phyloP scores from a whole-genome alignment of 2,329 filamentous ascomycete genomes.

The Dactylellina drechsleri region DNA sequence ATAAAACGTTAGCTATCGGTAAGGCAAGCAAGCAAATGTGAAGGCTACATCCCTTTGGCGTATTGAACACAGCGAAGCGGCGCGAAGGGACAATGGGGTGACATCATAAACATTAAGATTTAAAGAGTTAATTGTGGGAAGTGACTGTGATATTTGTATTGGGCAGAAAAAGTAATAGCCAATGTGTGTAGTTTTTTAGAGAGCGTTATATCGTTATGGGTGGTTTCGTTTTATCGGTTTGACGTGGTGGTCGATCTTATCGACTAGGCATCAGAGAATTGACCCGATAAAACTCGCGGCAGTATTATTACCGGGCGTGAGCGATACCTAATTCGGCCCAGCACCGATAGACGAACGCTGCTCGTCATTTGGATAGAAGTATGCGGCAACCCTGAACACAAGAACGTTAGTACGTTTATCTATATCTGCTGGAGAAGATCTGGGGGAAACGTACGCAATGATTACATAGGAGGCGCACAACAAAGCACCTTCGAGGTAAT shows the following conservation, averaged over 20 bases:
- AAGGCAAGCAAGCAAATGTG: background rate
- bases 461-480: constrained; percentile 63
- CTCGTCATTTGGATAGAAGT: constrained; percentile 51
- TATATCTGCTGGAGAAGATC: background rate
- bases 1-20: background rate
- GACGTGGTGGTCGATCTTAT: background rate
- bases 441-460: constrained; percentile 48
- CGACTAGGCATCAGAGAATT: background rate
- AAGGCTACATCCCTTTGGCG: background rate
- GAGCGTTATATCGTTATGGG: background rate
- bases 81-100: constrained; percentile 13
- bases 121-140: constrained; percentile 6
- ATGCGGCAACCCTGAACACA: constrained; percentile 41
- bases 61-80: background rate
- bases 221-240: background rate
- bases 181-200: background rate
- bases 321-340: constrained; percentile 45
- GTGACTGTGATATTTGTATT: constrained; percentile 36
- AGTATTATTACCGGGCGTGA: constrained; percentile 21
- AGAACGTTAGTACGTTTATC: constrained; percentile 10
- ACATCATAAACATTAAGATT: constrained; percentile 28
- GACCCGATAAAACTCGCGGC: background rate
- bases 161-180: background rate
- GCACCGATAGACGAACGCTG: constrained; percentile 52
- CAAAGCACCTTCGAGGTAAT: constrained; percentile 80